phyloP scores from a whole-genome alignment of 345 rosid genomes.

The Eucalyptus polyanthemos region DNA sequence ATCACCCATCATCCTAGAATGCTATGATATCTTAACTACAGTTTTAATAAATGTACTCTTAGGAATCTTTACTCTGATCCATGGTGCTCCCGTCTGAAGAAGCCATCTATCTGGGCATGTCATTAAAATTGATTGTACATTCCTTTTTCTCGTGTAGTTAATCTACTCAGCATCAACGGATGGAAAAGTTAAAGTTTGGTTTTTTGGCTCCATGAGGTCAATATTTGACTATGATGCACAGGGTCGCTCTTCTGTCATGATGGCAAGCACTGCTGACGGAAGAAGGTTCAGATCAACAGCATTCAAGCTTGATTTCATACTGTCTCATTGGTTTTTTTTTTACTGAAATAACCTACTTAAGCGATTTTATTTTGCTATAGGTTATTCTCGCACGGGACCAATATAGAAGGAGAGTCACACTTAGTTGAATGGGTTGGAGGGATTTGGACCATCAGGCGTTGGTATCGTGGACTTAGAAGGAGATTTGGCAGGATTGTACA shows the following conservation, averaged over 20 bases:
- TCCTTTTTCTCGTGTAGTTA: conserved; percentile 17
- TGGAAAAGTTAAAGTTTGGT: conserved; percentile 76
- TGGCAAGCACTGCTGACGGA: conserved; percentile 73
- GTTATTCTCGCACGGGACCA: conserved; percentile 70
- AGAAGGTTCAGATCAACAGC: conserved; percentile 29
- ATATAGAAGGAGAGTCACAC: conserved; percentile 62
- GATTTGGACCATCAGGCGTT: no score
- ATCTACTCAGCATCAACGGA: conserved; percentile 68
- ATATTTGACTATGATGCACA: conserved; percentile 73
- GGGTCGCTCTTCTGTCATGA: conserved; percentile 39
- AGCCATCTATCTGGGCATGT: background rate
- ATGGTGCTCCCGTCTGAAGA: background rate
- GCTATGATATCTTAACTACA: background rate
- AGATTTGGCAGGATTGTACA: conserved; percentile 47
- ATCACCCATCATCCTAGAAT: background rate
- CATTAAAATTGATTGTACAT: background rate
- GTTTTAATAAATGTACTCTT: background rate
- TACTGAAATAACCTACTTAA: background rate
- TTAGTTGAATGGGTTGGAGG: conserved; percentile 86
- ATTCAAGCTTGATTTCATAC: background rate
- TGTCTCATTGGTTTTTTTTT: background rate
- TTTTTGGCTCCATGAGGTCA: conserved; percentile 49
- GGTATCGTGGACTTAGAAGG: conserved; percentile 57
- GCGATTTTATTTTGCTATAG: background rate
- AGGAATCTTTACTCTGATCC: background rate